phyloP scores from a whole-genome alignment of 1,139 yeast genomes.

The Zygoascus meyerae region DNA sequence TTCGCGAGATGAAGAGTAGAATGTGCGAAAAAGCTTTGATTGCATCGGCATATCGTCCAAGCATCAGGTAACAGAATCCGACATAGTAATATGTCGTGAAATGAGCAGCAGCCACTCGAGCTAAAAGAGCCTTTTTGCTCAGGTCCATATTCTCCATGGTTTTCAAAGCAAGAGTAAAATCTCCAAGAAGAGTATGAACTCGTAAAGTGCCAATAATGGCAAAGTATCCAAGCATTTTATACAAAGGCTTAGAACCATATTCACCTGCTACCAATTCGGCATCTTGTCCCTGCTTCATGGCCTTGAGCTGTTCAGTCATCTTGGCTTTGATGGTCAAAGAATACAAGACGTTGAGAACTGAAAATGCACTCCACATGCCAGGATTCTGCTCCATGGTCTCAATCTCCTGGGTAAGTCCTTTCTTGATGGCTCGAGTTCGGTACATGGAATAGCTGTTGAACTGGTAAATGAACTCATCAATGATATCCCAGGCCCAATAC shows the following conservation, averaged over 20 bases:
- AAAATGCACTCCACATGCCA: slow-evolving; percentile 44
- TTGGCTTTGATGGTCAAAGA: slow-evolving; percentile 43
- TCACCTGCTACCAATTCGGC: slow-evolving; percentile 39
- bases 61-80: slow-evolving; percentile 47
- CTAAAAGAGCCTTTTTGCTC: slow-evolving; percentile 40
- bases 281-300: slow-evolving; percentile 33
- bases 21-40: slow-evolving; percentile 45
- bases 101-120: slow-evolving; percentile 44
- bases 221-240: slow-evolving; percentile 45
- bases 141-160: slow-evolving; percentile 44
- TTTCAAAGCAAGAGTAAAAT: slow-evolving; percentile 43
- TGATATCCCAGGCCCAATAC: slow-evolving; percentile 47
- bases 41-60: slow-evolving; percentile 46
- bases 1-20: slow-evolving; percentile 41
- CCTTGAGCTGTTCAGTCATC: slow-evolving; percentile 40
- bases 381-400: slow-evolving; percentile 36
- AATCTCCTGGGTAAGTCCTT: slow-evolving; percentile 33
- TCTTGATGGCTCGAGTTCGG: slow-evolving; percentile 36
- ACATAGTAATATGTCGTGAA: slow-evolving; percentile 47
- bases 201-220: slow-evolving; percentile 44
- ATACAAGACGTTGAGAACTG: slow-evolving; percentile 44
- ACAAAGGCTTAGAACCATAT: slow-evolving; percentile 39
- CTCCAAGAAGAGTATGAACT: slow-evolving; percentile 45
- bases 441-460: slow-evolving; percentile 42
- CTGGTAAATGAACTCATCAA: slow-evolving; percentile 48